phyloP scores from a whole-genome alignment of 2,329 filamentous ascomycete species.

The Phialophora tarda region DNA sequence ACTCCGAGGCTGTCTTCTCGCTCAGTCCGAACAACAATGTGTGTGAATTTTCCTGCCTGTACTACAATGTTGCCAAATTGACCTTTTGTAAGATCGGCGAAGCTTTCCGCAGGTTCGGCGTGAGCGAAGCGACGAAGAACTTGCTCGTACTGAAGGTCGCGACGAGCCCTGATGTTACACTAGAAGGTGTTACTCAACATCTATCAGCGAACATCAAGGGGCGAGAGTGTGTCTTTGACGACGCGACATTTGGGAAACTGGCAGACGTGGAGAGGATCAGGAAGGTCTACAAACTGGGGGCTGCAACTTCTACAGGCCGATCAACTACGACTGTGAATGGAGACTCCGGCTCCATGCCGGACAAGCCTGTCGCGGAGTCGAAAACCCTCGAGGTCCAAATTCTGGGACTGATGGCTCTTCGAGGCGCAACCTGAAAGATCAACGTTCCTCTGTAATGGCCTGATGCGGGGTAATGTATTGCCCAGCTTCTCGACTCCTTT shows the following conservation, averaged over 20 bases:
- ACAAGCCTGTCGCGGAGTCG: conserved; percentile 43
- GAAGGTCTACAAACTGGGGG: conserved; percentile 85
- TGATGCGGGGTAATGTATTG: neutral
- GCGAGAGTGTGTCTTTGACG: conserved; percentile 62
- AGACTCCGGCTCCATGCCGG: neutral
- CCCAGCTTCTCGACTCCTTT: neutral
- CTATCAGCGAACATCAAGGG: conserved; percentile 68
- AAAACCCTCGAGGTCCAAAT: conserved; percentile 71
- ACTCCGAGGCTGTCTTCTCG: conserved; percentile 84
- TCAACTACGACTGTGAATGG: conserved; percentile 36
- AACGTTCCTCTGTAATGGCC: neutral
- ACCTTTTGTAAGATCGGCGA: conserved; percentile 73
- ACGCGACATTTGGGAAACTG: conserved; percentile 64
- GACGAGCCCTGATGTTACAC: conserved; percentile 54
- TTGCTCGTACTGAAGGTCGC: conserved; percentile 84
- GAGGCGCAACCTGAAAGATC: conserved; percentile 57
- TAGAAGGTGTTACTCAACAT: conserved; percentile 63
- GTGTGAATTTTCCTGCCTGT: conserved; percentile 52
- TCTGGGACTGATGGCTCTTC: conserved; percentile 77
- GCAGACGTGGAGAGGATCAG: conserved; percentile 73
- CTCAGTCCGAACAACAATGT: conserved; percentile 79
- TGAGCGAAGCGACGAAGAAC: conserved; percentile 70
- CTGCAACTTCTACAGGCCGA: conserved; percentile 33
- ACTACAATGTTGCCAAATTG: conserved; percentile 9
- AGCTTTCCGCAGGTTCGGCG: conserved; percentile 85